Conservation (phyloP, 1,139 yeast species). For the Scheffersomyces insectosa region DNA sequence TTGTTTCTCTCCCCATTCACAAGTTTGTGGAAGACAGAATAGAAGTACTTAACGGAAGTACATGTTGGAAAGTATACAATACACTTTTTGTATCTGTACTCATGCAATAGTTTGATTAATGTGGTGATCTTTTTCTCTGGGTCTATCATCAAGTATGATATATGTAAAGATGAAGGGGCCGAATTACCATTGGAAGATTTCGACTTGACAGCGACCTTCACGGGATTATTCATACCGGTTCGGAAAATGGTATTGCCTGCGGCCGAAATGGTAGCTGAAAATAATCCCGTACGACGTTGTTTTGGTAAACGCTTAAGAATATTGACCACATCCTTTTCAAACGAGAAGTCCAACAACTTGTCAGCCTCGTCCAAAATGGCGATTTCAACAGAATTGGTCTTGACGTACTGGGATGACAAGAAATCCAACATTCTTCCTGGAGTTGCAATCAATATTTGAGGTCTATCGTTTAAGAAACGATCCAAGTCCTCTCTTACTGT, state of each 20-base stretch:
- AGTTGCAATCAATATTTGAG: conserved; percentile 84
- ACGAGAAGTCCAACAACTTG: conserved; percentile 76
- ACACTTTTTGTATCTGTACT: conserved; percentile 64
- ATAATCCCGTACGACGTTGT: conserved; percentile 90
- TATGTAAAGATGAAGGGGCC: conserved; percentile 64
- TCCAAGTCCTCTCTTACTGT: conserved; percentile 76
- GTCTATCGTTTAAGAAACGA: conserved; percentile 49
- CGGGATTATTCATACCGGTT: conserved; percentile 89
- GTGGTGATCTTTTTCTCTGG: conserved; percentile 63
- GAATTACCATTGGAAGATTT: conserved; percentile 29
- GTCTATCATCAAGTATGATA: conserved; percentile 60
- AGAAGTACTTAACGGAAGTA: conserved; percentile 74
- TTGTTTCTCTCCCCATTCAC: conserved; percentile 22
- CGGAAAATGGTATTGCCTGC: conserved; percentile 72
- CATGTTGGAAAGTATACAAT: conserved; percentile 95
- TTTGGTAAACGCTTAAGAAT: conserved; percentile 74
- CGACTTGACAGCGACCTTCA: conserved; percentile 72
- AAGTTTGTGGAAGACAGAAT: conserved; percentile 48
- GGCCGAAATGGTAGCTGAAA: conserved; percentile 85
- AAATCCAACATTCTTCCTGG: conserved; percentile 90
- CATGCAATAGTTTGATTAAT: conserved; percentile 54
- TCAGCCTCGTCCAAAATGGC: conserved; percentile 93
- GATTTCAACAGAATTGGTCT: conserved; percentile 64
- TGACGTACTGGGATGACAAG: conserved; percentile 50
- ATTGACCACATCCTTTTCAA: conserved; percentile 64